A percentile compares a stretch with the other conserved stretches of the same genome.
These are phyloP conservation scores for Diversispora epigaea DNA, from an alignment of 192 early-diverging fungal species.

Conservation along the genomic window DNA sequence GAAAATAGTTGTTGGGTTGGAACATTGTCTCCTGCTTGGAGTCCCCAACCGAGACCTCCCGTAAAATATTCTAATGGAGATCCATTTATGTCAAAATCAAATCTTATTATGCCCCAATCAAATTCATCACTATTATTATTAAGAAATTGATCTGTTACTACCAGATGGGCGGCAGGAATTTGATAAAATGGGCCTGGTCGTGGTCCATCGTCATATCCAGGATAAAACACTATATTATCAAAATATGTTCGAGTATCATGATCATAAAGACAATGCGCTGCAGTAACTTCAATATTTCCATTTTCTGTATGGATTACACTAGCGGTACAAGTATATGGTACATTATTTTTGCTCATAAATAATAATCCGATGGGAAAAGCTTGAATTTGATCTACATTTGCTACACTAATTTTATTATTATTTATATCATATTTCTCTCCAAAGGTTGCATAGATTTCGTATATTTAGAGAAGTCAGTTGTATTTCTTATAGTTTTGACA, in stretches of 20 bases:
- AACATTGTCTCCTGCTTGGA: neutral
- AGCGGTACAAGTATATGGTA: neutral
- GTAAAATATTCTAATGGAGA: neutral
- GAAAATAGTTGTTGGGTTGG: neutral
- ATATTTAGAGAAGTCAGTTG: conserved; percentile 6
- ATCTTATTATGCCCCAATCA: neutral
- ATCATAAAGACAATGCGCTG: conserved; percentile 12
- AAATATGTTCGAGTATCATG: neutral
- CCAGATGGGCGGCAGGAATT: neutral
- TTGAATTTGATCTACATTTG: neutral
- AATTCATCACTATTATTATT: conserved; percentile 1
- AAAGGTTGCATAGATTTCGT: neutral
- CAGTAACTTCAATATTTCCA: neutral
- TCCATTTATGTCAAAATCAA: neutral
- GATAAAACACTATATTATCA: neutral
- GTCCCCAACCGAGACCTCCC: neutral
- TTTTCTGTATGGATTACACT: neutral
- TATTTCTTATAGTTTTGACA: conserved; percentile 6
- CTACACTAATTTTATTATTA: neutral
- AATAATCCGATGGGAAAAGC: conserved; percentile 3
- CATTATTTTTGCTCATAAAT: neutral
- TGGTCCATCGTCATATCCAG: neutral
- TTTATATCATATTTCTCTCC: conserved; percentile 4
- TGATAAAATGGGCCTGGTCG: neutral
- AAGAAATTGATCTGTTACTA: conserved; percentile 4